Percentiles rank a stretch among this genome's conserved stretches.
Evolutionary conservation across 2,329 filamentous ascomycete species (phyloP).

Genomic region (Bipolaris sorokiniana): DNA sequence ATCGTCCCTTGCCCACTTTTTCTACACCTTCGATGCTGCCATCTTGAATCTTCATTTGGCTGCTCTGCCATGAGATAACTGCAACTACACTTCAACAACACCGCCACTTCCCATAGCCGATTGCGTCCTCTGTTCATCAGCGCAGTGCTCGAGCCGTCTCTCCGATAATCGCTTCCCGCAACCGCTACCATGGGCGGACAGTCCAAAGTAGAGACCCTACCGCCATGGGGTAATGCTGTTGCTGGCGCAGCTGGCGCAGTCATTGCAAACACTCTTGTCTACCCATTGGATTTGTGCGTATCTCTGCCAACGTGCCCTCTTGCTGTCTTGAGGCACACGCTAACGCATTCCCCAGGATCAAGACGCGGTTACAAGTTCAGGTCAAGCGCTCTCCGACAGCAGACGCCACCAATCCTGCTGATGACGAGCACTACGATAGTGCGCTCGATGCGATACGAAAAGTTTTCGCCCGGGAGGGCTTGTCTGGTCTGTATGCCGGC

Average conservation of each 20-base stretch:
- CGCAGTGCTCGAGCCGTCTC: conserved; percentile 7
- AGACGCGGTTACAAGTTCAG: conserved; percentile 95
- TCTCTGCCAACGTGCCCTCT: neutral
- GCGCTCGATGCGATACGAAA: conserved; percentile 87
- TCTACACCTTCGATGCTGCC: conserved; percentile 11
- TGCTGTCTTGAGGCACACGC: neutral
- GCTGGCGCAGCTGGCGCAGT: conserved; percentile 93
- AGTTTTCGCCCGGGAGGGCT: conserved; percentile 80
- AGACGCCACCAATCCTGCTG: conserved; percentile 48
- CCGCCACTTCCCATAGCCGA: conserved; percentile 15
- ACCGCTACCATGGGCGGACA: conserved; percentile 57
- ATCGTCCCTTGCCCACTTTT: conserved; percentile 25
- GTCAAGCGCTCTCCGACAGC: conserved; percentile 66
- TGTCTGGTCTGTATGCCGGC: conserved; percentile 84
- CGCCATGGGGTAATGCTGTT: conserved; percentile 91
- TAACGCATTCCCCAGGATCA: conserved; percentile 68
- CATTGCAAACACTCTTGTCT: conserved; percentile 92
- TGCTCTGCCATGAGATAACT: conserved; percentile 34
- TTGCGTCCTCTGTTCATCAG: conserved; percentile 22
- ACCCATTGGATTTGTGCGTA: conserved; percentile 92
- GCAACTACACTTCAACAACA: conserved; percentile 12
- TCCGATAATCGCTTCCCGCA: conserved; percentile 1
- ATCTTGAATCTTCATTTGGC: conserved; percentile 10
- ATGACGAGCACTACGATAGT: conserved; percentile 78
- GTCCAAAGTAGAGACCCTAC: conserved; percentile 72